These are phyloP conservation scores for Suhomyces kilbournensis DNA, from an alignment of 805 yeast genomes.

Conservation along the genomic window DNA sequence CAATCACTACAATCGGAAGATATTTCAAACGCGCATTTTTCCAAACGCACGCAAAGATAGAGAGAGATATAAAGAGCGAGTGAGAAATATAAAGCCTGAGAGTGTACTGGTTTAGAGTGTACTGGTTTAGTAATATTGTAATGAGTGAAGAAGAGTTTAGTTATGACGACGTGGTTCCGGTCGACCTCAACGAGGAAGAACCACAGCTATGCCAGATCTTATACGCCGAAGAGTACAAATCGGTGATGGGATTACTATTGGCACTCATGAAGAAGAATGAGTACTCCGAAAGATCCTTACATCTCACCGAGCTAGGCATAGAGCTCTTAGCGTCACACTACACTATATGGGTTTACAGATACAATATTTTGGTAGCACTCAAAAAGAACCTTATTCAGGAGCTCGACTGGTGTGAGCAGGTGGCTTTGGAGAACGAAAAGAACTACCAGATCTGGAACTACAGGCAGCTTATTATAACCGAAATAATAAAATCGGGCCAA, in stretches of 20 bases:
- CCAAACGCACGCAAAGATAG: too few species aligned
- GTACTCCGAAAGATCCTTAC: slow-evolving; percentile 66
- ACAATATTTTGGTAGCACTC: slow-evolving; percentile 45
- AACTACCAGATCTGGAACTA: slow-evolving; percentile 98
- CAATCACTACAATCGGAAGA: background rate
- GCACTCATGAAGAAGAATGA: slow-evolving; percentile 60
- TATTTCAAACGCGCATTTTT: background rate
- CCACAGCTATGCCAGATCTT: slow-evolving; percentile 59
- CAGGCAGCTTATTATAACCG: slow-evolving; percentile 61
- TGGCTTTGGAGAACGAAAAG: slow-evolving; percentile 76
- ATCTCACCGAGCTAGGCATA: slow-evolving; percentile 62
- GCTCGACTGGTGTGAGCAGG: slow-evolving; percentile 72
- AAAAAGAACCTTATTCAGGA: slow-evolving; percentile 47
- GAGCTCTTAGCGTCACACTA: slow-evolving; percentile 82
- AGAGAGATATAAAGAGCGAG: too few species aligned
- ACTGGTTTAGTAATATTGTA: too few species aligned
- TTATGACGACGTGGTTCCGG: slow-evolving; percentile 41
- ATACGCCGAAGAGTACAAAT: slow-evolving; percentile 69
- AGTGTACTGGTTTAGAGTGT: too few species aligned
- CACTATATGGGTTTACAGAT: slow-evolving; percentile 80
- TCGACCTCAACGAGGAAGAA: slow-evolving; percentile 40
- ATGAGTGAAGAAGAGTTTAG: background rate
- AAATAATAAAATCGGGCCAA: slow-evolving; percentile 18
- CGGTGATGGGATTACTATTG: slow-evolving; percentile 58
- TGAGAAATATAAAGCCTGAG: too few species aligned